Conservation (phyloP, 768 basidiomycete species). For the Pisolithus albus region DNA sequence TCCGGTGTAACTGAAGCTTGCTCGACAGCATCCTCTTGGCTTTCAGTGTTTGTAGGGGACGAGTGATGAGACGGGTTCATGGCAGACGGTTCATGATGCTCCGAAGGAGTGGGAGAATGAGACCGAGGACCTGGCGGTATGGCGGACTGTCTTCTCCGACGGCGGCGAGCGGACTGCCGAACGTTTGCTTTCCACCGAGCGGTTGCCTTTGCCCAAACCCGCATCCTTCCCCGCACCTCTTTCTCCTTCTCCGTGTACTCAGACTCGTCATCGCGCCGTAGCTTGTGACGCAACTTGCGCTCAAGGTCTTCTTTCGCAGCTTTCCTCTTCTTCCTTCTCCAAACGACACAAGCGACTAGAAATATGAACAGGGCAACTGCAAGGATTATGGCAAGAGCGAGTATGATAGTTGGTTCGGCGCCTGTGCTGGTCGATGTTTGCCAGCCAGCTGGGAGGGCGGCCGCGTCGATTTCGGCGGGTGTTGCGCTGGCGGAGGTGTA, state of each 20-base stretch:
- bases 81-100: slow-evolving; percentile 7
- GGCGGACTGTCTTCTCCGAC: slow-evolving; percentile 27
- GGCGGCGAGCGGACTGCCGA: slow-evolving; percentile 52
- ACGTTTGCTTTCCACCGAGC: slow-evolving; percentile 65
- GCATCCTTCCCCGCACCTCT: slow-evolving; percentile 45
- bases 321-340: slow-evolving; percentile 41
- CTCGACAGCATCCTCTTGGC: not conserved
- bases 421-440: slow-evolving; percentile 13
- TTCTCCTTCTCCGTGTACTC: slow-evolving; percentile 34
- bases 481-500: slow-evolving; percentile 5
- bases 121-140: slow-evolving; percentile 8
- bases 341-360: slow-evolving; percentile 56
- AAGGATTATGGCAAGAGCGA: slow-evolving; percentile 56
- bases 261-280: slow-evolving; percentile 16
- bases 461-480: slow-evolving; percentile 16
- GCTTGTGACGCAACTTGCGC: slow-evolving; percentile 31
- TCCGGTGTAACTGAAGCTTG: slow-evolving; percentile 1
- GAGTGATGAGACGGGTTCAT: slow-evolving; percentile 2
- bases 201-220: slow-evolving; percentile 57
- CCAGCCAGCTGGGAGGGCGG: slow-evolving; percentile 53
- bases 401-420: slow-evolving; percentile 40
- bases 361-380: slow-evolving; percentile 54
- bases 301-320: slow-evolving; percentile 44
- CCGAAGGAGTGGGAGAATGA: slow-evolving; percentile 13
- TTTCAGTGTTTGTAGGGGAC: not conserved